Evolutionary conservation across 2,329 filamentous ascomycete genomes (phyloP).

Genomic region (Cordyceps sp.): DNA sequence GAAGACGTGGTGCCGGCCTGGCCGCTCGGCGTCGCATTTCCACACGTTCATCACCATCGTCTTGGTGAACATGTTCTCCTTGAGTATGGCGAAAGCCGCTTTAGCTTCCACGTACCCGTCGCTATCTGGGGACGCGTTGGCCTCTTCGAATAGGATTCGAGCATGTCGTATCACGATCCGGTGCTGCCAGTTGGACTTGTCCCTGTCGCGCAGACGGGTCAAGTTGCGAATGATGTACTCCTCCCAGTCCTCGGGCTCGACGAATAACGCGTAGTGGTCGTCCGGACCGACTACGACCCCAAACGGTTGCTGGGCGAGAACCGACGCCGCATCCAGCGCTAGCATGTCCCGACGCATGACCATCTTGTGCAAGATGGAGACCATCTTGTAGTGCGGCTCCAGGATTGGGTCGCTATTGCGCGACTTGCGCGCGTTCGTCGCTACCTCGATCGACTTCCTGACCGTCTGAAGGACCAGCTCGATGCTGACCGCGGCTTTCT

Average conservation of each 20-base stretch:
- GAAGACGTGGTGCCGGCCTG: constrained; percentile 82
- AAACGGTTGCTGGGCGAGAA: constrained; percentile 40
- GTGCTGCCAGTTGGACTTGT: constrained; percentile 93
- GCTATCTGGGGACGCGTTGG: constrained; percentile 19
- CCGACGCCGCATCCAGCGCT: constrained; percentile 29
- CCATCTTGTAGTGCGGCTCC: constrained; percentile 85
- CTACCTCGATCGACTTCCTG: constrained; percentile 32
- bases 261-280: constrained; percentile 17
- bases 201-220: constrained; percentile 43
- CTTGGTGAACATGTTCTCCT: constrained; percentile 66
- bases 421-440: constrained; percentile 34
- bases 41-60: constrained; percentile 91
- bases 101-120: constrained; percentile 48
- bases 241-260: constrained; percentile 40
- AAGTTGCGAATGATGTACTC: constrained; percentile 35
- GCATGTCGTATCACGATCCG: constrained; percentile 68
- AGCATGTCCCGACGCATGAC: constrained; percentile 37
- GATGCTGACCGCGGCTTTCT: constrained; percentile 13
- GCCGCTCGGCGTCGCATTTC: constrained; percentile 74
- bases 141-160: constrained; percentile 33
- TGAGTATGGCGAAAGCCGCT: constrained; percentile 64
- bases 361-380: constrained; percentile 68
- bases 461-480: constrained; percentile 28
- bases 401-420: constrained; percentile 59
- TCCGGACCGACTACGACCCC: constrained; percentile 19